These are phyloP conservation scores for Dendrobium nobile DNA, from an alignment of 106 monocot genomes.

Conservation along the genomic window DNA sequence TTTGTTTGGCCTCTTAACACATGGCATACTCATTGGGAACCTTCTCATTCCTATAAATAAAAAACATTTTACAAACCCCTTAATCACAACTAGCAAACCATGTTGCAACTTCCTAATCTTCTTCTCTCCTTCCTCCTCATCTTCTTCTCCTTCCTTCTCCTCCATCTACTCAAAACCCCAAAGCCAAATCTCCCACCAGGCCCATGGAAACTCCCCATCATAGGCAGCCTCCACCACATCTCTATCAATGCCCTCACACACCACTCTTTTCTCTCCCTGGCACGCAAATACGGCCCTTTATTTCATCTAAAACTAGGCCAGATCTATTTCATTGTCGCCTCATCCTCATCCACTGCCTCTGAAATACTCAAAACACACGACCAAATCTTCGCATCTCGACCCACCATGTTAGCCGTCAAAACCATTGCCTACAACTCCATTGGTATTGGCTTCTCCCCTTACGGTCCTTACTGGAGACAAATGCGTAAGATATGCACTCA, in stretches of 20 bases:
- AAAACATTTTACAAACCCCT: too few species aligned
- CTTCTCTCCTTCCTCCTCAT: too few species aligned
- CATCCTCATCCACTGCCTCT: slow-evolving; percentile 13
- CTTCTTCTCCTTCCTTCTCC: too few species aligned
- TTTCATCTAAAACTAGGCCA: slow-evolving; percentile 22
- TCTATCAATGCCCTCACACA: not conserved
- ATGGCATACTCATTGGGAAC: too few species aligned
- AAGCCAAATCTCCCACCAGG: slow-evolving; percentile 9
- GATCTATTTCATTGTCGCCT: slow-evolving; percentile 1
- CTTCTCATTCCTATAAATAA: too few species aligned
- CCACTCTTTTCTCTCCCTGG: slow-evolving; percentile 7
- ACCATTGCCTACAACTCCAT: not conserved
- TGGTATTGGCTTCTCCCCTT: slow-evolving; percentile 18
- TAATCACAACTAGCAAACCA: too few species aligned
- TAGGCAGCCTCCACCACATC: slow-evolving; percentile 22
- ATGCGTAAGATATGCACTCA: slow-evolving; percentile 17
- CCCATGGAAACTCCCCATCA: slow-evolving; percentile 19
- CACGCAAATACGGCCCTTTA: slow-evolving; percentile 14
- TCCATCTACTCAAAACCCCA: too few species aligned
- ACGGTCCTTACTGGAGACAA: slow-evolving; percentile 20
- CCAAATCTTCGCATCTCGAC: slow-evolving; percentile 12
- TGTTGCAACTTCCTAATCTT: too few species aligned
- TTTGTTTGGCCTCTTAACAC: too few species aligned
- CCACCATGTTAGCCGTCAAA: not conserved
- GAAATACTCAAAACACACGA: slow-evolving; percentile 23